Conservation (phyloP, 805 yeast genomes). For the Ogataea methanolica region DNA sequence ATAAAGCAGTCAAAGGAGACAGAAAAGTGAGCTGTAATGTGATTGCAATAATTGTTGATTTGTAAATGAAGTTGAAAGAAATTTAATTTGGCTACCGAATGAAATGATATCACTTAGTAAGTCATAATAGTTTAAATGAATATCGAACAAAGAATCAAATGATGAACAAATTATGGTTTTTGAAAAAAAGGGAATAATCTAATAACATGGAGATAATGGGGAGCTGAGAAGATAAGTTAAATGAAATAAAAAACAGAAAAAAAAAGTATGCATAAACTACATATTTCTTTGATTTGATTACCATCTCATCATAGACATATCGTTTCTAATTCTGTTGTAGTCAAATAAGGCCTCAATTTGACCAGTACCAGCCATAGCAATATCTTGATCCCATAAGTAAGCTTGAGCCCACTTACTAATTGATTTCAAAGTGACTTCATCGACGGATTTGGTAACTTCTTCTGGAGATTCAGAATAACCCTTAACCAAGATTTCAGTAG, state of each 20-base stretch:
- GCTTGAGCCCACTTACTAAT: conserved; percentile 71
- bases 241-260: neutral
- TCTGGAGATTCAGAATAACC: conserved; percentile 60
- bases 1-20: too few species aligned
- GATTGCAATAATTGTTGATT: too few species aligned
- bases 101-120: too few species aligned
- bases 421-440: conserved; percentile 54
- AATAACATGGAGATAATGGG: too few species aligned
- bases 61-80: too few species aligned
- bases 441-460: conserved; percentile 59
- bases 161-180: too few species aligned
- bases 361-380: conserved; percentile 81
- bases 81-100: too few species aligned
- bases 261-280: neutral
- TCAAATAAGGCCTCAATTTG: conserved; percentile 81
- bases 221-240: neutral
- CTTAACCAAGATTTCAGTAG: conserved; percentile 50
- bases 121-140: too few species aligned
- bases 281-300: conserved; percentile 23
- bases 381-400: conserved; percentile 78
- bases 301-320: conserved; percentile 88
- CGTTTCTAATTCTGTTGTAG: conserved; percentile 82
- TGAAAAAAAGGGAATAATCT: too few species aligned
- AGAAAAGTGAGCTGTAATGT: too few species aligned
- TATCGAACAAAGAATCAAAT: too few species aligned